phyloP scores from a whole-genome alignment of 2,329 filamentous ascomycete species.

The Fusarium tricinctum region DNA sequence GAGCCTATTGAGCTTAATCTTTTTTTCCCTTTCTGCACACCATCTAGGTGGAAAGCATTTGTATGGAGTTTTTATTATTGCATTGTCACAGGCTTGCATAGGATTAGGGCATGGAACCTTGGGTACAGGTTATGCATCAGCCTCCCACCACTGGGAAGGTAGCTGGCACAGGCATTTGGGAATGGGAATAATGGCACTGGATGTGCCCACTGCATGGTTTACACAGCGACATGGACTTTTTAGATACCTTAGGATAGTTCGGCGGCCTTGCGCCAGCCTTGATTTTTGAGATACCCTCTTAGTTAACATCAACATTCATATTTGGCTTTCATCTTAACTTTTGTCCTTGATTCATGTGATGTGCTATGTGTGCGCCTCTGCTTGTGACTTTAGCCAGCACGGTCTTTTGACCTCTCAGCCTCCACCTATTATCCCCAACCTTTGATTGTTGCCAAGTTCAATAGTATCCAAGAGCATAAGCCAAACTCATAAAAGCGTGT shows the following conservation, averaged over 20 bases:
- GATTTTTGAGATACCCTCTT: slow-evolving; percentile 45
- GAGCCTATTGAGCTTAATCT: slow-evolving; percentile 30
- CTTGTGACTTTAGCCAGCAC: slow-evolving; percentile 17
- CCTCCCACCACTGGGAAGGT: slow-evolving; percentile 40
- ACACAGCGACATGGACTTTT: slow-evolving; percentile 29
- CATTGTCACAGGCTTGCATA: slow-evolving; percentile 17
- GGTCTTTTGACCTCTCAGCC: slow-evolving; percentile 1
- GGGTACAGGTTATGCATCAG: slow-evolving; percentile 39
- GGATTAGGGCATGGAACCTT: slow-evolving; percentile 26
- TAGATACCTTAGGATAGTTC: slow-evolving; percentile 48
- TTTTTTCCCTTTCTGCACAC: slow-evolving; percentile 23
- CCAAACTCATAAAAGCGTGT: slow-evolving; percentile 28
- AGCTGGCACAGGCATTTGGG: slow-evolving; percentile 37
- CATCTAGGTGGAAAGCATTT: slow-evolving; percentile 29
- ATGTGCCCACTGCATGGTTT: slow-evolving; percentile 35
- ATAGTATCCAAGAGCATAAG: slow-evolving; percentile 15
- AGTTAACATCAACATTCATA: slow-evolving; percentile 39
- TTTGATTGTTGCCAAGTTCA: background rate
- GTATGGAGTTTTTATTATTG: slow-evolving; percentile 36
- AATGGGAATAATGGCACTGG: slow-evolving; percentile 32
- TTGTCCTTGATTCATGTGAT: slow-evolving; percentile 29
- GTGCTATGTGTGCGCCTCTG: slow-evolving; percentile 2
- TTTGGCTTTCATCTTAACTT: slow-evolving; percentile 22
- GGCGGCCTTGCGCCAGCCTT: slow-evolving; percentile 36
- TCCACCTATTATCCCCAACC: background rate